Base-by-base conservation (phyloP, 768 basidiomycete species). In the Cubamyces sp. region DNA sequence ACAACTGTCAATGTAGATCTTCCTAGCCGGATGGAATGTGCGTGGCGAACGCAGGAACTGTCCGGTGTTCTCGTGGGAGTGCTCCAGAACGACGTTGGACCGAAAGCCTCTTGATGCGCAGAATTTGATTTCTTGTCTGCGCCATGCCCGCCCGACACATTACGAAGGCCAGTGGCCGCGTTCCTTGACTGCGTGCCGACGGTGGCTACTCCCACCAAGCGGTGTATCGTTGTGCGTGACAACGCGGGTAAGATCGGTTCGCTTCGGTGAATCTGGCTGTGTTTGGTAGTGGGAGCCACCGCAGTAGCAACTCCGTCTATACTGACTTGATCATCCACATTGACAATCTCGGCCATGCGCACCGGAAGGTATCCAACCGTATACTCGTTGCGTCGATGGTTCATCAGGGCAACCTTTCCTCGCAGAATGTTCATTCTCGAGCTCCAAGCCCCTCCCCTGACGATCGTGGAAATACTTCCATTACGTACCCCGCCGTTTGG, bases 1-100 rank as follows among this genome's bases (percentile, higher is more conserved):
- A 34, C 11, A 34, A 34, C 34, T 34, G 34, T 11, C 34, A 34
- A 34, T 9, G 34, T 34, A 34, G 41, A 9, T 50, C 11, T 21
- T n/a, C 15, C 19, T n/a, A 37, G 28, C 3, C 34, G 15, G 19
- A 48, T 26, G 34, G 49, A 25, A 57, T 39, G 50, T 57, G 55
- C 61, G 55, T 28, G 54, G 46, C n/a, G 23, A 57, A 28, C 50
- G 55, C 41, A 62, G n/a, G 21, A 21, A 50, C 23, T 21, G 39
- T 23, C 21, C 41, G 47, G 54, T 15, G 40, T 21, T 56, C 48
- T 45, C 23, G 30, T 37, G n/a, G 21, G 41, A 34, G 21, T 34
- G 55, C 49, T 25, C 21, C 30, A 26, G 23, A 45, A 34, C 46
- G 54, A 26, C 49, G 11, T 52, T 19, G 16, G 21, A n/a, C 61